Base-by-base conservation (phyloP, 306 rosid genomes). In the Nissolia schottii region DNA sequence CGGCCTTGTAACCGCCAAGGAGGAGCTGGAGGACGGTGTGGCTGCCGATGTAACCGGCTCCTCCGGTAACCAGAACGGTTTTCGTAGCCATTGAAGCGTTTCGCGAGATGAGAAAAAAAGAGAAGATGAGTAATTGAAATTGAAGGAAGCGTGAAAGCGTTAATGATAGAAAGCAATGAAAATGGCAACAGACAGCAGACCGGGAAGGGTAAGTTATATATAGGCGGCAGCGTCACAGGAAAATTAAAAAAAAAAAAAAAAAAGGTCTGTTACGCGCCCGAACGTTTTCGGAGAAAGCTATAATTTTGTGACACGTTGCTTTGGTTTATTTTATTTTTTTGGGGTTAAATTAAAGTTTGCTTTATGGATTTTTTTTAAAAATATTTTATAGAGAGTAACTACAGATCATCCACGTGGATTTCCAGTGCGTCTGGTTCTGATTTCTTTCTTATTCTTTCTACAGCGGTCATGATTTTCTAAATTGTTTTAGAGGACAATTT, bases 41-140 rank as follows among this genome's bases (percentile, higher is more conserved):
- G 86, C 83, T 86, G 9, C 97, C 99, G 74, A 95, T 92, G 80
- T 95, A 95, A 32, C 99, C 99, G 79, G 97, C 99, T 1, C 97
- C 99, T 6, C 99, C 99, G 51, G 97, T 95, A 40, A 95, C 93
- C 4, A 95, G 78, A 63, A 95, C 75, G 19, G 62, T 82, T 56
- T 82, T 84, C 8, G 79, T 13, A 62, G 86, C 75, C 96, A 89
- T 62, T 13, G 48, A 73, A 31, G 7, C 28, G 55, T n/a, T 65
- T 6, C 0, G 19, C 32, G 48, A 31, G 3, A 65, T 0, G 28
- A 45, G 53, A 54, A 6, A 48, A 13, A 38, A 34, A 29, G 46
- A 23, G 11, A 10, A 2, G 25, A 3, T 3, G 40, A 3, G 29
- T 1, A 10, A 48, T 12, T 1, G 59, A 57, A 10, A 48, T 12